These are phyloP conservation scores for Phytophthora rubi DNA, from an alignment of 352 stramenopile species.

Conservation along the genomic window DNA sequence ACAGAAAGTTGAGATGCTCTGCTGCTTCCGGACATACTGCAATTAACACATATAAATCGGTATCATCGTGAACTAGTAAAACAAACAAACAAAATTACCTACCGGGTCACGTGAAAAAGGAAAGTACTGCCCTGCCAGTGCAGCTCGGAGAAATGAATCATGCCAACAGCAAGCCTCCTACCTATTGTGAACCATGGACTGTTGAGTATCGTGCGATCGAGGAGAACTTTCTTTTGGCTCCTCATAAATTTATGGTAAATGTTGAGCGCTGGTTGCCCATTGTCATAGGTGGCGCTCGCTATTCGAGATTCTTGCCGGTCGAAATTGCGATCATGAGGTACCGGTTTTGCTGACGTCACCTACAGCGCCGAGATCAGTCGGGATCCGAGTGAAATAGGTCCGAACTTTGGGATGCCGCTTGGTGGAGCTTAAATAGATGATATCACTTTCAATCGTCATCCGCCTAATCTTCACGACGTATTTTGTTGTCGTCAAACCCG, in stretches of 20 bases:
- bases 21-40: neutral
- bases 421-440: conserved; percentile 10
- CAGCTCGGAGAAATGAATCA: neutral
- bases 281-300: neutral
- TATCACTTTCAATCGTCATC: too few relatives aligned
- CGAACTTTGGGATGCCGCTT: conserved; percentile 2
- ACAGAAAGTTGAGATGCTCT: conserved; percentile 11
- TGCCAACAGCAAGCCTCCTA: conserved; percentile 4
- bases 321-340: conserved; percentile 7
- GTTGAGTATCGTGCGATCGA: conserved; percentile 13
- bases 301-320: conserved; percentile 5
- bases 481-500: too few relatives aligned
- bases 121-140: conserved; percentile 9
- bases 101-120: neutral
- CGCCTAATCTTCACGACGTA: too few relatives aligned
- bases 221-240: conserved; percentile 11
- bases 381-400: conserved; percentile 1
- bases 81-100: neutral
- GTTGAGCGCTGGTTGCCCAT: too few relatives aligned
- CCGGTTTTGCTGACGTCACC: conserved; percentile 12
- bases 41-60: too few relatives aligned
- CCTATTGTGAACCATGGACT: conserved; percentile 7
- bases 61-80: too few relatives aligned
- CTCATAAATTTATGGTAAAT: neutral
- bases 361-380: conserved; percentile 11